Percentiles rank a stretch among this genome's conserved stretches.
phyloP scores from a whole-genome alignment of 1,284 basidiomycete genomes.

The Moesziomyces globuligerus region DNA sequence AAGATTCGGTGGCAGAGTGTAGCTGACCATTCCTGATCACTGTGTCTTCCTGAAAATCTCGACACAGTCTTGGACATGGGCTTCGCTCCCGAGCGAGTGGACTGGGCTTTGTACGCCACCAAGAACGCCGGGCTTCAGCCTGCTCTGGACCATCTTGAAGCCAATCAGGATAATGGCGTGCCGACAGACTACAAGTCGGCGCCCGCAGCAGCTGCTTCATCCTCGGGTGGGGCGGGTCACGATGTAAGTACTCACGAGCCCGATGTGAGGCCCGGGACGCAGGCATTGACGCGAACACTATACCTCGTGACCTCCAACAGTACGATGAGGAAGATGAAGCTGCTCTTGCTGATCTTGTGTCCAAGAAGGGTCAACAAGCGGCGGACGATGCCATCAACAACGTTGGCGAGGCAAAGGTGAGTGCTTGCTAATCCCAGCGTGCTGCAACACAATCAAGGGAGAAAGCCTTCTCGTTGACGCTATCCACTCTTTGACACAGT shows the following conservation, averaged over 20 bases:
- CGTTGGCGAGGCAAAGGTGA: conserved; percentile 53
- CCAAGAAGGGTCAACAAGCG: conserved; percentile 52
- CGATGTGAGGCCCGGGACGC: neutral
- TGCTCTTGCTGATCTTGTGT: conserved; percentile 49
- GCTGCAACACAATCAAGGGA: no score
- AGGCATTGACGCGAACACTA: neutral
- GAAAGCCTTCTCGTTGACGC: no score
- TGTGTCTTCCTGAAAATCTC: neutral
- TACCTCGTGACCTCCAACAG: conserved; percentile 3
- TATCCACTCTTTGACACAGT: conserved; percentile 19
- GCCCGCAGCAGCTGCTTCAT: conserved; percentile 9
- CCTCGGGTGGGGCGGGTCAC: conserved; percentile 21
- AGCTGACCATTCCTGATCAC: neutral
- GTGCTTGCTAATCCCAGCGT: no score
- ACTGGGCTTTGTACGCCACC: conserved; percentile 63
- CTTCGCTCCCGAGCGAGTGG: conserved; percentile 61
- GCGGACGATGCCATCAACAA: conserved; percentile 47
- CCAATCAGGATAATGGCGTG: conserved; percentile 57
- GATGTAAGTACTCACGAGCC: conserved; percentile 23
- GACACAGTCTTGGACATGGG: conserved; percentile 63
- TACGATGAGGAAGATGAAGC: conserved; percentile 61
- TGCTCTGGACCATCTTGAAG: conserved; percentile 65
- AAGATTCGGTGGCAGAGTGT: neutral
- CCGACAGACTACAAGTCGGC: conserved; percentile 51
- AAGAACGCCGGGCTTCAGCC: conserved; percentile 55